Evolutionary conservation across 345 rosid species (phyloP).

Genomic region (Brassica juncea): DNA sequence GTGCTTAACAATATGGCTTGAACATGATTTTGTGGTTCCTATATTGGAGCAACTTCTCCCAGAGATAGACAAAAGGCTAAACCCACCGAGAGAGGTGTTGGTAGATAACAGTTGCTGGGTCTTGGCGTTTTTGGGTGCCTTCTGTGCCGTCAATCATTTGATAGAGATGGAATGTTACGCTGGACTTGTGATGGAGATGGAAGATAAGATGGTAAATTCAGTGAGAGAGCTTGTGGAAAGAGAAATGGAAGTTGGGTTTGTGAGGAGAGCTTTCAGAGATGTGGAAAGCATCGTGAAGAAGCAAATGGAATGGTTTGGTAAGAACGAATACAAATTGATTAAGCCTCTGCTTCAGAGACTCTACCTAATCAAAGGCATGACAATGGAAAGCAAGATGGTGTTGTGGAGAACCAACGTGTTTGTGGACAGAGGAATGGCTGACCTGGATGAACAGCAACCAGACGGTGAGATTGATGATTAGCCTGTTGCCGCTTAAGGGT

Average conservation of each 20-base stretch:
- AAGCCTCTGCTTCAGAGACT: neutral
- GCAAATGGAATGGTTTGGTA: neutral
- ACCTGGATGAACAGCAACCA: too few relatives aligned
- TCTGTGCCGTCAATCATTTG: too few relatives aligned
- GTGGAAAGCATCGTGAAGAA: conserved; percentile 13
- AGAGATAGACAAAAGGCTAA: too few relatives aligned
- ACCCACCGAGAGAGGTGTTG: too few relatives aligned
- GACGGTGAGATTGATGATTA: too few relatives aligned
- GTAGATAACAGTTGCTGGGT: too few relatives aligned
- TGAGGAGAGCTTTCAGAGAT: conserved; percentile 21
- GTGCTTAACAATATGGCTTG: too few relatives aligned
- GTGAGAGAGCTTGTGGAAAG: conserved; percentile 13
- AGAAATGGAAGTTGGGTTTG: conserved; percentile 14
- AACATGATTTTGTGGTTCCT: too few relatives aligned
- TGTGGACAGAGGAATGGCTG: neutral
- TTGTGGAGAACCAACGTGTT: neutral
- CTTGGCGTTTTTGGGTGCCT: too few relatives aligned
- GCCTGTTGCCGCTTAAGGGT: neutral
- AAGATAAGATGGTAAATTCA: neutral
- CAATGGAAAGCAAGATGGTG: neutral
- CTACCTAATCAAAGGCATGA: neutral
- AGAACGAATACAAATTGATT: neutral
- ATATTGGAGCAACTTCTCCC: too few relatives aligned
- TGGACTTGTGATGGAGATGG: too few relatives aligned
- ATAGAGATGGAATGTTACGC: too few relatives aligned